Conservation (phyloP, 768 basidiomycete genomes). For the Mrakia gelida region DNA sequence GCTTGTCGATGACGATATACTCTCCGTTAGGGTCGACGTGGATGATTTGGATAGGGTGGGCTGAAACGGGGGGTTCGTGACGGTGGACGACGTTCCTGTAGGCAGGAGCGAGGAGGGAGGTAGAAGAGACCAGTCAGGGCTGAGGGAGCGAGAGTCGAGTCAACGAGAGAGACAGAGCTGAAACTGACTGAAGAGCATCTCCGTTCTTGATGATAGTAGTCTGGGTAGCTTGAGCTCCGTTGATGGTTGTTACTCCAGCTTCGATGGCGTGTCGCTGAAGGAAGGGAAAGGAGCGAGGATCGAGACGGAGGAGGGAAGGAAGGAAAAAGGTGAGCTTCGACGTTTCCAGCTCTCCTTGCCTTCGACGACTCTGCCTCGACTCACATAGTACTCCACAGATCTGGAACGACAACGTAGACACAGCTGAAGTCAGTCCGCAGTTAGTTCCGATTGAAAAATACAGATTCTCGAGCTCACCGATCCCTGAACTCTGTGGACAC, state of each 20-base stretch:
- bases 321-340: no score
- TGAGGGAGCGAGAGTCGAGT: constrained; percentile 20
- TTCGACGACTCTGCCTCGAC: no score
- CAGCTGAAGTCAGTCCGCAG: no score
- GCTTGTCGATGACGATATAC: constrained; percentile 92
- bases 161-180: background rate
- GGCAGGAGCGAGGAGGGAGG: no score
- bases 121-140: background rate
- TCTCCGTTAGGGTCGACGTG: constrained; percentile 70
- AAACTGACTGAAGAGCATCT: constrained; percentile 78
- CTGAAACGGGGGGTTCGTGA: constrained; percentile 94
- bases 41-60: constrained; percentile 72
- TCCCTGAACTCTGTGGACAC: constrained; percentile 92
- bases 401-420: no score
- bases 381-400: no score
- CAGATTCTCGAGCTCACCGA: constrained; percentile 50
- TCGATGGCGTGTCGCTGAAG: constrained; percentile 54
- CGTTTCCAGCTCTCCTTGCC: no score
- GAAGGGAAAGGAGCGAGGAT: background rate
- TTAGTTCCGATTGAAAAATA: no score
- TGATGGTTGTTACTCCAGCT: constrained; percentile 41
- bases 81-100: constrained; percentile 77
- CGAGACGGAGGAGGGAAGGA: no score
- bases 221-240: constrained; percentile 77
- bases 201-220: constrained; percentile 76